Percentiles rank a stretch among this genome's conserved stretches.
Conservation (phyloP, 352 stramenopile species). For the Pythium myriotylum region DNA sequence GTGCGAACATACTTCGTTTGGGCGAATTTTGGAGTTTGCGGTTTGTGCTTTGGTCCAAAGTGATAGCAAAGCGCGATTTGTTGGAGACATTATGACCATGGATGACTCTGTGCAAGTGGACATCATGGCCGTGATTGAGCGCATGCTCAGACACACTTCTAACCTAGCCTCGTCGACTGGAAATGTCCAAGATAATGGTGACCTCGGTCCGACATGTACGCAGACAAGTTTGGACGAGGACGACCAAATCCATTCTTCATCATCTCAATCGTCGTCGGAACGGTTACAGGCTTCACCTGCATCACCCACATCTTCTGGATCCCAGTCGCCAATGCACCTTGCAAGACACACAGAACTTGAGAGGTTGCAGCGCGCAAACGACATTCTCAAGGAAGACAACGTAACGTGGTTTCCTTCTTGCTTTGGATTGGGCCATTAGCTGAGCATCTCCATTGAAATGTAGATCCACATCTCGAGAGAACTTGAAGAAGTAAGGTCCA, state of each 20-base stretch:
- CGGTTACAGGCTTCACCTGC: constrained; percentile 1
- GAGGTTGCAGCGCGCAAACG: constrained; percentile 48
- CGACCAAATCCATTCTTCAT: too few species aligned
- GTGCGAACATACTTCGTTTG: constrained; percentile 11
- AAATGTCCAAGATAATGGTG: constrained; percentile 2
- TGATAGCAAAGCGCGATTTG: constrained; percentile 52
- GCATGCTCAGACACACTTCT: constrained; percentile 35
- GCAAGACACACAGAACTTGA: constrained; percentile 53
- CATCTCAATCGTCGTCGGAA: background rate
- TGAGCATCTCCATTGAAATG: too few species aligned
- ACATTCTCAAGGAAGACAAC: constrained; percentile 65
- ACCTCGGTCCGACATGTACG: background rate
- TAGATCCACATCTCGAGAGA: constrained; percentile 48
- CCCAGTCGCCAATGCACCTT: constrained; percentile 42
- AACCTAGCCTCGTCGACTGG: background rate
- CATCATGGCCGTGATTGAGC: constrained; percentile 71
- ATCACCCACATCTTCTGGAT: background rate
- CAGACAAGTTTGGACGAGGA: too few species aligned
- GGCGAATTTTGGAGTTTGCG: constrained; percentile 42
- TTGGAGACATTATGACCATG: constrained; percentile 71
- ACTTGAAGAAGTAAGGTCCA: constrained; percentile 27
- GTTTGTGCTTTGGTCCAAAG: constrained; percentile 61
- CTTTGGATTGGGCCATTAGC: background rate
- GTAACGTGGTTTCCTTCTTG: constrained; percentile 30
- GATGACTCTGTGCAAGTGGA: constrained; percentile 58